Conservation (phyloP, 2,329 filamentous ascomycete species). For the Ophiognomonia clavigignenti-juglandacearum region DNA sequence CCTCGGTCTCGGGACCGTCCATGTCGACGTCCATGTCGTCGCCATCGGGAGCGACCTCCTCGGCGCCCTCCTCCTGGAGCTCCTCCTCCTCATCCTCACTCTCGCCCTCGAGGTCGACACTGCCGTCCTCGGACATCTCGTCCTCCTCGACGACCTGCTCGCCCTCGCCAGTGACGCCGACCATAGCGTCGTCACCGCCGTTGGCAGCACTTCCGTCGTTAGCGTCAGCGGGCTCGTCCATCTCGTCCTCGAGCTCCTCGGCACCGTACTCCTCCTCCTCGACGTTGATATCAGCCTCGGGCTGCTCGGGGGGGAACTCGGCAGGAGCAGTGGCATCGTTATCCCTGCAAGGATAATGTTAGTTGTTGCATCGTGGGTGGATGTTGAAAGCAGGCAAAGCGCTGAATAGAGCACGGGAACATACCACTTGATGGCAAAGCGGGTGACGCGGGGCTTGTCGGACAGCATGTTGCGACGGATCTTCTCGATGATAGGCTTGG, state of each 20-base stretch:
- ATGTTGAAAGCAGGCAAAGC: not conserved
- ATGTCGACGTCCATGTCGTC: conserved; percentile 33
- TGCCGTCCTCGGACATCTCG: conserved; percentile 33
- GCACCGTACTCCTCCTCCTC: conserved; percentile 90
- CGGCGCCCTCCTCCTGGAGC: conserved; percentile 27
- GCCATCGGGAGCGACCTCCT: conserved; percentile 21
- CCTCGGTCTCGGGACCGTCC: conserved; percentile 16
- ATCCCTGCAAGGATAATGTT: conserved; percentile 58
- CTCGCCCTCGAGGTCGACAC: conserved; percentile 34
- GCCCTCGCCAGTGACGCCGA: conserved; percentile 21
- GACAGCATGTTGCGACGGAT: conserved; percentile 89
- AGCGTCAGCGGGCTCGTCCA: conserved; percentile 44
- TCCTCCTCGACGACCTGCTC: conserved; percentile 29
- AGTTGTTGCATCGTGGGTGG: not conserved
- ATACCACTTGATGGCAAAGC: conserved; percentile 98
- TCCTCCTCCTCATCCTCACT: conserved; percentile 33
- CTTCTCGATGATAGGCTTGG: conserved; percentile 88
- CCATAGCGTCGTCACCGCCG: conserved; percentile 22
- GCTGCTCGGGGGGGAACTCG: conserved; percentile 95
- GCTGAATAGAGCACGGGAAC: conserved; percentile 23
- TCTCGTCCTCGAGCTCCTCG: conserved; percentile 69
- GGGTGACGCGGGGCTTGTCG: conserved; percentile 94
- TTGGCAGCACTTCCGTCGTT: conserved; percentile 16
- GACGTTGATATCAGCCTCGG: conserved; percentile 80
- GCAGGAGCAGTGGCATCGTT: conserved; percentile 94